Evolutionary conservation across 2,329 filamentous ascomycete genomes (phyloP).

Genomic region (Pseudogymnoascus sp.): DNA sequence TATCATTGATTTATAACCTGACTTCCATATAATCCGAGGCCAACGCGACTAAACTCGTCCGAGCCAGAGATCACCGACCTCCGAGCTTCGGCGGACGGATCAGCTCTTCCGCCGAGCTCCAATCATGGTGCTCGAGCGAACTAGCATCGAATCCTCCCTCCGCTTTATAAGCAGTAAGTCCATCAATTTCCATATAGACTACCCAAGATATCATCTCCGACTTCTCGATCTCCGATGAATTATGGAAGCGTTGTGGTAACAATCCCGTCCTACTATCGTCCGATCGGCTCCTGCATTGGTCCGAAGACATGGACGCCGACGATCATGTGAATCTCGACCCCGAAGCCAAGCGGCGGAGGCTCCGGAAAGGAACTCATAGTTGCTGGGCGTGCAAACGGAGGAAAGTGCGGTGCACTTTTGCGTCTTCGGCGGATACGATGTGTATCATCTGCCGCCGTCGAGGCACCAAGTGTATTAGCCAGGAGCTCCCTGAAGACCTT

Average conservation of each 20-base stretch:
- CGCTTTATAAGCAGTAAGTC: background rate
- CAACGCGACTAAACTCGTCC: background rate
- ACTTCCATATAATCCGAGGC: background rate
- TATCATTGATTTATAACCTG: background rate
- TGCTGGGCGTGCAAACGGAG: conserved; percentile 30
- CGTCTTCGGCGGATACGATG: conserved; percentile 10
- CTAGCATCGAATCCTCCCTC: background rate
- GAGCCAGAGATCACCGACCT: background rate
- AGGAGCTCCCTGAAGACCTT: conserved; percentile 37
- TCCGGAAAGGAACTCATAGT: conserved; percentile 29
- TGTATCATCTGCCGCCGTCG: conserved; percentile 24
- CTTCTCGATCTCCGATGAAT: background rate
- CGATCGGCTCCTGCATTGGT: background rate
- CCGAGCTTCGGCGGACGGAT: background rate
- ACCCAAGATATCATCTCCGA: background rate
- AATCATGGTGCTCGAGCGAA: background rate
- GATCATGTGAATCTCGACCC: background rate
- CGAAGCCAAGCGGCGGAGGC: conserved; percentile 20
- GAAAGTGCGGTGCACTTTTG: conserved; percentile 27
- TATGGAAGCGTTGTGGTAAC: background rate
- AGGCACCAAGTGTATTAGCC: conserved; percentile 37
- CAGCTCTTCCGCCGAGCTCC: background rate
- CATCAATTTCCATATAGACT: background rate
- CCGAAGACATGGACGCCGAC: background rate
- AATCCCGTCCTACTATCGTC: background rate